phyloP scores from a whole-genome alignment of 495 filamentous ascomycete species.

The Ramalina intermedia region DNA sequence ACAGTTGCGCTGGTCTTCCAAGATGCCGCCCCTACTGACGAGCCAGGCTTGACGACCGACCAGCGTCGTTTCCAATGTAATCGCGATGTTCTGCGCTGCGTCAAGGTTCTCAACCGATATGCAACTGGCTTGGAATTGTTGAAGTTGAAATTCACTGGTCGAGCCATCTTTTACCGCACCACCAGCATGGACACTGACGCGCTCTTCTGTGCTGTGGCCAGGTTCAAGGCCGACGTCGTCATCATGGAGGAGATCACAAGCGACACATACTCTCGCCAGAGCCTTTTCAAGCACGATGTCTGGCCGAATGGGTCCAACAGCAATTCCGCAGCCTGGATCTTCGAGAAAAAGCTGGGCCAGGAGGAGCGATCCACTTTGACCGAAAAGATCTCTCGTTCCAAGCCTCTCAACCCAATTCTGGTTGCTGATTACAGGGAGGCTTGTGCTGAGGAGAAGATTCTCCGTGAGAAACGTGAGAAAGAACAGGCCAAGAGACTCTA shows the following conservation, averaged over 20 bases:
- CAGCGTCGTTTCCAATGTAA: constrained; percentile 9
- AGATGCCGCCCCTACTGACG: constrained; percentile 5
- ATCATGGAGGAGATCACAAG: background rate
- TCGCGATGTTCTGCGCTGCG: constrained; percentile 5
- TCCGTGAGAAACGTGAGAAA: background rate
- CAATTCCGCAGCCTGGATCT: background rate
- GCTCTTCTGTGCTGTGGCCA: constrained; percentile 2
- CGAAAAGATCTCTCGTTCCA: background rate
- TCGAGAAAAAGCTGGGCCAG: background rate
- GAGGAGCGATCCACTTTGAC: background rate
- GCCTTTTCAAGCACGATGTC: background rate
- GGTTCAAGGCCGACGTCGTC: constrained; percentile 6
- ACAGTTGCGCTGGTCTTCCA: constrained; percentile 4
- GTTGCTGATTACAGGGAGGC: background rate
- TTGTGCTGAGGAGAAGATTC: background rate
- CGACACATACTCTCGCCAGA: background rate
- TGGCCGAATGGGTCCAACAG: background rate
- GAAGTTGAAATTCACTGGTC: constrained; percentile 9
- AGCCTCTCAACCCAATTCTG: too few relatives aligned
- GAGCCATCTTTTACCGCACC: background rate
- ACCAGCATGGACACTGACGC: background rate
- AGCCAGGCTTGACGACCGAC: constrained; percentile 1
- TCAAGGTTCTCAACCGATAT: constrained; percentile 2
- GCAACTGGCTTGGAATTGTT: constrained; percentile 6
- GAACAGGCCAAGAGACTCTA: too few relatives aligned